A percentile compares a stretch with the other conserved stretches of the same genome.
phyloP scores from a whole-genome alignment of 225 moss, liverwort and hornwort species.

The Anthoceros angustus region DNA sequence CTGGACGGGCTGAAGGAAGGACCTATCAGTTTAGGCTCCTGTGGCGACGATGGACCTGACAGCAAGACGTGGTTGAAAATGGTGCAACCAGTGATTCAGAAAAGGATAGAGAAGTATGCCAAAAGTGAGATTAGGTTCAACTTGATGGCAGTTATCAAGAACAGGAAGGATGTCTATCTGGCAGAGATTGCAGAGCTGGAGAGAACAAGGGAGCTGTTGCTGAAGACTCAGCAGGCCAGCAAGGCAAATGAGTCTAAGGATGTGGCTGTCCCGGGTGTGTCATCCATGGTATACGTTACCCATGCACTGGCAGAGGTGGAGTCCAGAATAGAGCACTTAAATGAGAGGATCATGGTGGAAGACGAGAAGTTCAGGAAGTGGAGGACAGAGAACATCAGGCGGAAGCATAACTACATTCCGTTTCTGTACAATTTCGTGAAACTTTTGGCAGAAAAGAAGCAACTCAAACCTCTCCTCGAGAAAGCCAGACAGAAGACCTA shows the following conservation, averaged over 20 bases:
- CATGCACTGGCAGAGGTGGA: slow-evolving; percentile 37
- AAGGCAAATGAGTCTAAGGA: slow-evolving; percentile 51
- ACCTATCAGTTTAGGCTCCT: slow-evolving; percentile 74
- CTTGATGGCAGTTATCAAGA: slow-evolving; percentile 88
- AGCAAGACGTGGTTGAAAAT: slow-evolving; percentile 72
- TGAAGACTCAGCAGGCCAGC: slow-evolving; percentile 36
- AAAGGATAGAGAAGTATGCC: slow-evolving; percentile 82
- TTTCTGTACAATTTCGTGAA: slow-evolving; percentile 94
- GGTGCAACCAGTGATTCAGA: slow-evolving; percentile 96
- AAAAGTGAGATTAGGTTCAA: slow-evolving; percentile 96
- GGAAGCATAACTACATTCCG: slow-evolving; percentile 97
- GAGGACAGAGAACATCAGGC: slow-evolving; percentile 85
- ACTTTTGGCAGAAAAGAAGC: slow-evolving; percentile 95
- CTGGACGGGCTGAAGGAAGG: slow-evolving; percentile 96
- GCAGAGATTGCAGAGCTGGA: slow-evolving; percentile 54
- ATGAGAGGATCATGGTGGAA: slow-evolving; percentile 62
- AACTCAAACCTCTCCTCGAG: slow-evolving; percentile 80
- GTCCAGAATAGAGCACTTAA: slow-evolving; percentile 39
- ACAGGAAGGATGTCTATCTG: slow-evolving; percentile 69
- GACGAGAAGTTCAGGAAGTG: slow-evolving; percentile 79
- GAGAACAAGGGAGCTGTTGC: slow-evolving; percentile 37
- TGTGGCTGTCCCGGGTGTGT: slow-evolving; percentile 42
- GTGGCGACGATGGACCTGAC: slow-evolving; percentile 40
- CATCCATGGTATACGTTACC: slow-evolving; percentile 21
- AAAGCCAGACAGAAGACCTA: slow-evolving; percentile 80